Percentiles rank a stretch among this genome's conserved stretches.
These are phyloP conservation scores for Zygosaccharomyces pseudobailii DNA, from an alignment of 1,139 yeast genomes.

Conservation along the genomic window DNA sequence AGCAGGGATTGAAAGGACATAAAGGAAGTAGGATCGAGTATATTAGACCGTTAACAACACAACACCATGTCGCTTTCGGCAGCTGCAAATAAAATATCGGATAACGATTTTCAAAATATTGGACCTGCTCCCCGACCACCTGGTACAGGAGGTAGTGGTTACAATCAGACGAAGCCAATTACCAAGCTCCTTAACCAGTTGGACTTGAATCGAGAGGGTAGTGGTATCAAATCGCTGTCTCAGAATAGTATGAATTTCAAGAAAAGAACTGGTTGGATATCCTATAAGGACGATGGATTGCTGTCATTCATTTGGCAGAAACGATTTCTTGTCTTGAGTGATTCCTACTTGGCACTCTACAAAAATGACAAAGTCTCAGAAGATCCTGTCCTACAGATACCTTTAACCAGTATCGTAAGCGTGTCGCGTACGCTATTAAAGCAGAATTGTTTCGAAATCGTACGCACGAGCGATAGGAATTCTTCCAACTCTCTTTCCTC, in stretches of 20 bases:
- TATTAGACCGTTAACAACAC: neutral
- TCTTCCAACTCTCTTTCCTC: slow-evolving; percentile 20
- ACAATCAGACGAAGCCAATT: slow-evolving; percentile 33
- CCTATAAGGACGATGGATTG: slow-evolving; percentile 85
- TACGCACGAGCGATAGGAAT: slow-evolving; percentile 42
- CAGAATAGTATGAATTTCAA: slow-evolving; percentile 25
- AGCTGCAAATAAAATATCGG: slow-evolving; percentile 42
- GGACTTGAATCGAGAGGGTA: slow-evolving; percentile 18
- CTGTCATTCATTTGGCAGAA: slow-evolving; percentile 90
- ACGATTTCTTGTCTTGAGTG: slow-evolving; percentile 71
- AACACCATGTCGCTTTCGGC: slow-evolving; percentile 38
- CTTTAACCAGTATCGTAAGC: slow-evolving; percentile 51
- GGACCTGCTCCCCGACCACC: slow-evolving; percentile 46
- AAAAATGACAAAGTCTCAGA: slow-evolving; percentile 54
- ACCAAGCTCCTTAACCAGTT: slow-evolving; percentile 24
- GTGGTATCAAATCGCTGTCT: slow-evolving; percentile 25
- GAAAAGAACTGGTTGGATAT: slow-evolving; percentile 69
- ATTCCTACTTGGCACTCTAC: slow-evolving; percentile 68
- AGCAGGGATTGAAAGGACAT: neutral
- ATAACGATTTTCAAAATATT: slow-evolving; percentile 39
- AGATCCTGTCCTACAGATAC: slow-evolving; percentile 45
- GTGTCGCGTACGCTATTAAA: slow-evolving; percentile 61
- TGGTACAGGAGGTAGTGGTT: slow-evolving; percentile 20
- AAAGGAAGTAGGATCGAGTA: neutral
- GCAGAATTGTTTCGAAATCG: slow-evolving; percentile 73